Base-by-base conservation (phyloP, 1,139 yeast species). In the Meyerozyma guilliermondii region DNA sequence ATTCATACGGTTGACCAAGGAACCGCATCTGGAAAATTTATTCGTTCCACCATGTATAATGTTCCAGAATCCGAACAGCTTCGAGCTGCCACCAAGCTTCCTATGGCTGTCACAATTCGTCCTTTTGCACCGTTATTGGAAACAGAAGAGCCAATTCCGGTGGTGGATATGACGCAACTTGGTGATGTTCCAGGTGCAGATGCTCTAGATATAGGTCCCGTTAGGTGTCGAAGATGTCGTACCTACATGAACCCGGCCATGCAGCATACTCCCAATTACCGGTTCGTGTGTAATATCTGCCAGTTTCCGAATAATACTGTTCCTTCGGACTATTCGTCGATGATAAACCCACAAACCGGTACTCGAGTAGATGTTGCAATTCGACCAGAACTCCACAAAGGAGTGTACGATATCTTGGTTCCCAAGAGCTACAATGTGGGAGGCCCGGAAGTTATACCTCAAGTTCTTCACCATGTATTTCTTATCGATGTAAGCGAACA, bases 221-320 rank as follows among this genome's bases (percentile, higher is more conserved):
- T 95, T 30, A 77, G 99, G 54, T 92, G 98, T 64, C 78, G 80
- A 50, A 81, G 98, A 46, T 92, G 99, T 64, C 78, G 97, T 46
- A 78, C 96, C 1, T 92, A 89, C 61, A 74, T 89, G 51, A 92
- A 92, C 59, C 95, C 98, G 2, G 78, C 82, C 14, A 85, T 87
- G 82, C 83, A 81, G 52, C 82, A 84, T 51, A 74, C 80, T 8
- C 76, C 74, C 41, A 83, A 82, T 35, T 79, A 82, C 37, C 71
- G 68, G 47, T 86, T 87, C 62, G 73, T 80, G 22, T 92, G 99
- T 68, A 92, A 92, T 62, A 79, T 92, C 56, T 92, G 99, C 65
- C 83, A 81, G 48, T 87, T 86, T 53, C 65, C 73, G 8, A 78
- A 88, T 44, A 86, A 84, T 55, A 68, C 71, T 6, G 81, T 86